These are phyloP conservation scores for Blastocystis sp. DNA, from an alignment of 352 stramenopile genomes.

Conservation along the genomic window DNA sequence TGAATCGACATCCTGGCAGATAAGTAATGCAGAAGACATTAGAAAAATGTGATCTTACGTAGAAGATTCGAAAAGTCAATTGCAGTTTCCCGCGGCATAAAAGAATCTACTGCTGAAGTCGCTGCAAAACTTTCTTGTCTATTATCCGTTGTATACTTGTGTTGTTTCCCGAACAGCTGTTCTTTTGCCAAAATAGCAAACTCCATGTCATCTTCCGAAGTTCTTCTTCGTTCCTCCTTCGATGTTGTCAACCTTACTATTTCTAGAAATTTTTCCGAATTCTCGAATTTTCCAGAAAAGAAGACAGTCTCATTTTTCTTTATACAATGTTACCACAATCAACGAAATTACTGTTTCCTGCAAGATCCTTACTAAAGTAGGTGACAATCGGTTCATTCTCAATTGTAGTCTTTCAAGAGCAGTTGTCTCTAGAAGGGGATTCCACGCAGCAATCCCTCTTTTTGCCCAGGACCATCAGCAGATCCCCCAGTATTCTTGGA, in stretches of 20 bases:
- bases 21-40: conserved; percentile 25
- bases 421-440: neutral
- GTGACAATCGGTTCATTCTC: neutral
- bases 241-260: neutral
- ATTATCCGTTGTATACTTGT: too few relatives aligned
- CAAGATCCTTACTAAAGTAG: neutral
- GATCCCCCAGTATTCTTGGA: conserved; percentile 66
- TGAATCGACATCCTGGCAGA: neutral
- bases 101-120: too few relatives aligned
- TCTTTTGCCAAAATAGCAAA: too few relatives aligned
- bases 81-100: too few relatives aligned
- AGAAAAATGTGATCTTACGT: neutral
- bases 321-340: neutral
- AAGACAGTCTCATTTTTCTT: neutral
- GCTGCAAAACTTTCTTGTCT: too few relatives aligned
- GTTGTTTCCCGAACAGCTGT: too few relatives aligned
- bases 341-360: neutral
- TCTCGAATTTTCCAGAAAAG: conserved; percentile 18
- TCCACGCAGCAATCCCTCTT: neutral
- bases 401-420: conserved; percentile 22
- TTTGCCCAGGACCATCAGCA: neutral
- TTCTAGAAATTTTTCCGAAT: neutral
- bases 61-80: neutral
- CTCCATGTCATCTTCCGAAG: too few relatives aligned
- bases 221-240: neutral